A percentile compares a stretch with the other conserved stretches of the same genome.
Evolutionary conservation across 1,284 basidiomycete species (phyloP).

Genomic region (Fomitopsis palustris): DNA sequence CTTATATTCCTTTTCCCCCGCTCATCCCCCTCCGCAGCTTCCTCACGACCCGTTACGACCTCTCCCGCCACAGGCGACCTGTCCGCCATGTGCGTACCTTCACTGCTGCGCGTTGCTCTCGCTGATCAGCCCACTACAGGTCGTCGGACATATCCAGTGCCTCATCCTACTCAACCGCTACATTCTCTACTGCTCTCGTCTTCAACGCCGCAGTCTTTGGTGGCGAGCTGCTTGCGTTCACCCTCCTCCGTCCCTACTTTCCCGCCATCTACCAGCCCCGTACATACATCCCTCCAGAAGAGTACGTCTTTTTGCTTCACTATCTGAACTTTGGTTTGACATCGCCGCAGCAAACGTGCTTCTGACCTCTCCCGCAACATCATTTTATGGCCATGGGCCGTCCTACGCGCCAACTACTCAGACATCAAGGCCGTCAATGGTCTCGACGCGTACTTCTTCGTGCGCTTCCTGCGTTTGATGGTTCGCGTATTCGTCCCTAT

Average conservation of each 20-base stretch:
- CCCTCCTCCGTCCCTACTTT: conserved; percentile 67
- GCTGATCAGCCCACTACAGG: background rate
- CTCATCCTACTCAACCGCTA: conserved; percentile 34
- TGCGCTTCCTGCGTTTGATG: conserved; percentile 85
- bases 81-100: background rate
- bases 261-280: conserved; percentile 80
- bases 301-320: conserved; percentile 33
- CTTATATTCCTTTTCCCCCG: background rate
- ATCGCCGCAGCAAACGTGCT: conserved; percentile 48
- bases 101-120: background rate
- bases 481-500: conserved; percentile 80
- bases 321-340: background rate
- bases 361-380: conserved; percentile 40
- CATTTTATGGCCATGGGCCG: conserved; percentile 57
- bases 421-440: conserved; percentile 76
- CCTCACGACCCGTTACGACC: background rate
- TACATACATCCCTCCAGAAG: conserved; percentile 50
- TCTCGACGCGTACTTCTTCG: conserved; percentile 91
- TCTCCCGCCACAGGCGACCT: background rate
- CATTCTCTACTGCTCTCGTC: conserved; percentile 76
- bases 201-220: conserved; percentile 71
- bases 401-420: conserved; percentile 56
- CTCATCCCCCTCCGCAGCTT: background rate
- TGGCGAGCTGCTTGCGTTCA: conserved; percentile 66
- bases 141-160: conserved; percentile 17